A percentile compares a stretch with the other conserved stretches of the same genome.
Evolutionary conservation across 768 basidiomycete species (phyloP).

Genomic region (Pleurotus tuoliensis): DNA sequence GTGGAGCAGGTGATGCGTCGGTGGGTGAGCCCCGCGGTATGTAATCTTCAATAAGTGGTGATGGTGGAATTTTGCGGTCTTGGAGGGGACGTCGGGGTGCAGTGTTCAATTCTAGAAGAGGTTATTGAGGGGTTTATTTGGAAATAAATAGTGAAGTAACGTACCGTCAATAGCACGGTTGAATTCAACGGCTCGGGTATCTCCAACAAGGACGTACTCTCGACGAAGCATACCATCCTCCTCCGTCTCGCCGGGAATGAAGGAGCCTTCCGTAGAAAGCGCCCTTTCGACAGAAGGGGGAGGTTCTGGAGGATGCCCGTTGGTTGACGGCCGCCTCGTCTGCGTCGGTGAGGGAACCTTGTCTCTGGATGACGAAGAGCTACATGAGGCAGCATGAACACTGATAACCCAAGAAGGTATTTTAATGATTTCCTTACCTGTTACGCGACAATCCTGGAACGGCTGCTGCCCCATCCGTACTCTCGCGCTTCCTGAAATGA

Average conservation of each 20-base stretch:
- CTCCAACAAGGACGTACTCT: slow-evolving; percentile 94
- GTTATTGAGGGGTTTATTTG: neutral
- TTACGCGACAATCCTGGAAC: slow-evolving; percentile 19
- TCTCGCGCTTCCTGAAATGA: slow-evolving; percentile 50
- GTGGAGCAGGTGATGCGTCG: slow-evolving; percentile 28
- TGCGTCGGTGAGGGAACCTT: slow-evolving; percentile 19
- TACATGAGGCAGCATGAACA: neutral
- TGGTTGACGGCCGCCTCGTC: slow-evolving; percentile 16
- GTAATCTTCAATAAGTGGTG: slow-evolving; percentile 45
- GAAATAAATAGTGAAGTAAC: slow-evolving; percentile 16
- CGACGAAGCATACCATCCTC: slow-evolving; percentile 75
- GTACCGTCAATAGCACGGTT: slow-evolving; percentile 87
- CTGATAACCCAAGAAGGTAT: too few relatives aligned
- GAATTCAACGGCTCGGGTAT: slow-evolving; percentile 87
- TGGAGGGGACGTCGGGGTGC: slow-evolving; percentile 56
- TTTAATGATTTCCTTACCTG: slow-evolving; percentile 15
- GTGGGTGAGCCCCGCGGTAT: slow-evolving; percentile 13
- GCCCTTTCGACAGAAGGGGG: slow-evolving; percentile 19
- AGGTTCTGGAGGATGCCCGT: slow-evolving; percentile 1
- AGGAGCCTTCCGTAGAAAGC: slow-evolving; percentile 54
- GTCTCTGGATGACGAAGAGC: slow-evolving; percentile 20
- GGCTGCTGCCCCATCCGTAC: slow-evolving; percentile 16
- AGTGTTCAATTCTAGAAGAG: slow-evolving; percentile 52
- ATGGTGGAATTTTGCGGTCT: slow-evolving; percentile 48
- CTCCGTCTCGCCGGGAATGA: slow-evolving; percentile 80